Evolutionary conservation across 345 rosid species (phyloP), one percentile per base, ranked within the genome.

Genomic region (Erodium maritimum): DNA sequence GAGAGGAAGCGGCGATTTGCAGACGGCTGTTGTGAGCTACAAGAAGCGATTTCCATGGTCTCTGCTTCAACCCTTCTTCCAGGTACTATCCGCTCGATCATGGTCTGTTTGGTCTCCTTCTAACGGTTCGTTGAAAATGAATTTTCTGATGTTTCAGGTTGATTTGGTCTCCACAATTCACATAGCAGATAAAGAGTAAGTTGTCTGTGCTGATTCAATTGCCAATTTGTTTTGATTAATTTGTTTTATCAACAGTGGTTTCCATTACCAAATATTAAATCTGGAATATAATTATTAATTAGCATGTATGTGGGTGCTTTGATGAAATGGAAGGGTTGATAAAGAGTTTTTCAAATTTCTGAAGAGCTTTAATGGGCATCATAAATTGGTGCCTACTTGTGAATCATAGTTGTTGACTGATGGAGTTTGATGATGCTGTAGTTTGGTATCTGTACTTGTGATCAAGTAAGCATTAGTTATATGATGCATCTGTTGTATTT

Each of bases 141-240:
- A 12, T 20, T 19, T 21, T 50, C n/a, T 33, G 17, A 50, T n/a
- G 48, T 59, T 69, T 73, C 69, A 93, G 99, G 91, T 88, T 65
- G 95, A 93, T 85, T 87, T 89, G 80, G 90, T 89, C 48, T 93
- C 96, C 20, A 80, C 96, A 1, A 83, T 93, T 74, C 99, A 93
- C 69, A 85, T 89, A 56, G 99, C 90, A 1, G 96, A 93, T 71
- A 82, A 84, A 81, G 90, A 83, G 94, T 88, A 82, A 57, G 87
- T 57, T 34, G 56, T 19, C 21, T n/a, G 48, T 42, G 48, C 46
- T 12, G 14, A 37, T 37, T 37, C 46, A 4, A 5, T 37, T 37
- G 14, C 17, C 48, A 42, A 42, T 10, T 42, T 42, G 48, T 42
- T 42, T 42, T 10, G 34, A 29, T n/a, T n/a, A 42, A 42, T 10